Evolutionary conservation across 2,329 filamentous ascomycete genomes (phyloP).

Genomic region (Aspergillus tamarii): DNA sequence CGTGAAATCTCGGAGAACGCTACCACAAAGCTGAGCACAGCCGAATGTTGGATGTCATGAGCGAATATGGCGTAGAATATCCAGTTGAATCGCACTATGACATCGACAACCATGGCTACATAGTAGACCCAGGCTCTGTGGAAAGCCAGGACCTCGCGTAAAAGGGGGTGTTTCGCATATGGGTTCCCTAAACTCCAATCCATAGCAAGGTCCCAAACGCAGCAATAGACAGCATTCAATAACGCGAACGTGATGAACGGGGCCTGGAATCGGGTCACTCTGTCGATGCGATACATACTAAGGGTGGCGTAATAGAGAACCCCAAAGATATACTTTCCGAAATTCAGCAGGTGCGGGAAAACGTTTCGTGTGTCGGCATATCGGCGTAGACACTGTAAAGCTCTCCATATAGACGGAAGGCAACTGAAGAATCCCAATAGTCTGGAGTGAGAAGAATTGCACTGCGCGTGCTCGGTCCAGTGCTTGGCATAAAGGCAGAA

Average conservation of each 20-base stretch:
- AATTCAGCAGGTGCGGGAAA: slow-evolving; percentile 91
- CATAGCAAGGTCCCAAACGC: slow-evolving; percentile 93
- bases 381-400: slow-evolving; percentile 86
- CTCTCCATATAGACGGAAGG: slow-evolving; percentile 86
- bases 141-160: slow-evolving; percentile 79
- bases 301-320: slow-evolving; percentile 78
- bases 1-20: slow-evolving; percentile 78
- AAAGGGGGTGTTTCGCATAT: slow-evolving; percentile 65
- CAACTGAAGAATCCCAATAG: slow-evolving; percentile 82
- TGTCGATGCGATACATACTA: slow-evolving; percentile 79
- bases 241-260: slow-evolving; percentile 78
- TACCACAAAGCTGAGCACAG: slow-evolving; percentile 77
- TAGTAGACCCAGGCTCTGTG: slow-evolving; percentile 86
- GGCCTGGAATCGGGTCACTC: slow-evolving; percentile 59
- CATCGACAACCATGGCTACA: slow-evolving; percentile 77
- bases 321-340: slow-evolving; percentile 85
- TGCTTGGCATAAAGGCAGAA: slow-evolving; percentile 86
- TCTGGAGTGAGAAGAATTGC: slow-evolving; percentile 84
- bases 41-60: slow-evolving; percentile 78
- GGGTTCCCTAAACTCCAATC: slow-evolving; percentile 91
- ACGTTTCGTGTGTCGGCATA: slow-evolving; percentile 83
- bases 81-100: slow-evolving; percentile 89
- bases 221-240: slow-evolving; percentile 83
- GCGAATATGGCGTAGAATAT: slow-evolving; percentile 89
- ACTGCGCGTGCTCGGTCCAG: slow-evolving; percentile 74